Base-by-base conservation (phyloP, 768 basidiomycete genomes). In the Suillus occidentalis region DNA sequence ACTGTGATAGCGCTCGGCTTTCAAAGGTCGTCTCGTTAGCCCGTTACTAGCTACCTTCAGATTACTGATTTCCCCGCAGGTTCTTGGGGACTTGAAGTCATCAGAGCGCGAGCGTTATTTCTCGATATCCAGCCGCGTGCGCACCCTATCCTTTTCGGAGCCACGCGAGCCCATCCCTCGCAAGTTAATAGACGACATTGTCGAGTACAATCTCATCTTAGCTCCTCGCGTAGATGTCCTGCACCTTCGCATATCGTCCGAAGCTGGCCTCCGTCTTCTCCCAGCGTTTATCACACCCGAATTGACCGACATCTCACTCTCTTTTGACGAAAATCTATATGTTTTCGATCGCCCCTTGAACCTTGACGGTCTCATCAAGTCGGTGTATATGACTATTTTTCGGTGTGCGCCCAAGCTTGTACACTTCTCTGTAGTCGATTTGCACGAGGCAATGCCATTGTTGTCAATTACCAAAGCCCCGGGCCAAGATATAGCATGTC, bases 91-190 rank as follows among this genome's bases (percentile, higher is more conserved):
- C 25, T 2, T 28, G 12, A 13, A 59, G 25, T 59, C 58, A 5
- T 7, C 58, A 28, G 58, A 59, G 10, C 40, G 40, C 25, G 40
- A 59, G 40, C 39, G 28, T 31, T 59, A 59, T 31, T 8, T 13
- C 18, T 59, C 58, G 20, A 59, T 59, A 59, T 59, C 58, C 58
- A 59, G 16, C 25, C 58, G 58, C 28, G 58, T 59, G 18, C 58
- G 58, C 40, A 59, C 40, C 12, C 40, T 59, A 6, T 59, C 58
- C 58, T 59, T 59, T 42, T 59, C 40, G 12, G 58, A 59, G 18
- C 40, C 25, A 20, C 25, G 3, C 40, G 58, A 59, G 6, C 40
- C 18, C 13, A 59, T 59, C 25, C 25, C 39, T 59, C 40, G 25
- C 40, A 31, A 28, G 28, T 25, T 59, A 13, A 59, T 59, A 42